Conservation (phyloP, 495 filamentous ascomycete genomes). For the Daldinia caldariorum region DNA sequence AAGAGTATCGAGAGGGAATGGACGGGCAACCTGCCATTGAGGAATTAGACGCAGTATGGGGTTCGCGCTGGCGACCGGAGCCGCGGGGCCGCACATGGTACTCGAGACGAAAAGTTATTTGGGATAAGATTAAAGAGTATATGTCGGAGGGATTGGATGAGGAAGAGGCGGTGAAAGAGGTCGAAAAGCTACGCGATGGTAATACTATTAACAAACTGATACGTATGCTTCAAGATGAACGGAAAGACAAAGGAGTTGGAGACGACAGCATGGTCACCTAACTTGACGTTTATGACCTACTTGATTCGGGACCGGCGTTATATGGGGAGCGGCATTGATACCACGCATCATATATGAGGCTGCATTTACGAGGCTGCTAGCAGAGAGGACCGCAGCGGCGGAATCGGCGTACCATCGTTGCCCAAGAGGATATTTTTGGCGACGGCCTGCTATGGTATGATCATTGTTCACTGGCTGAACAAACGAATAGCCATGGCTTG, state of each 20-base stretch:
- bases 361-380: slow-evolving; percentile 40
- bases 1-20: slow-evolving; percentile 49
- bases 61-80: slow-evolving; percentile 49
- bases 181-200: slow-evolving; percentile 47
- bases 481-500: slow-evolving; percentile 22
- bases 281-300: slow-evolving; percentile 14
- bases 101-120: slow-evolving; percentile 50
- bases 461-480: slow-evolving; percentile 43
- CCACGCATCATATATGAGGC: slow-evolving; percentile 43
- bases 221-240: slow-evolving; percentile 49
- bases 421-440: slow-evolving; percentile 13
- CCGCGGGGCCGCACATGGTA: slow-evolving; percentile 51
- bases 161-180: slow-evolving; percentile 46
- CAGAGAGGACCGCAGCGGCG: slow-evolving; percentile 27
- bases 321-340: slow-evolving; percentile 43
- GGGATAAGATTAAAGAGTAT: slow-evolving; percentile 50
- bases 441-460: slow-evolving; percentile 18
- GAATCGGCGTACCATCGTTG: slow-evolving; percentile 31
- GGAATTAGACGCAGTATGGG: slow-evolving; percentile 47
- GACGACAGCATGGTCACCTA: slow-evolving; percentile 38
- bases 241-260: slow-evolving; percentile 45
- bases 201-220: slow-evolving; percentile 51
- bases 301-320: slow-evolving; percentile 42
- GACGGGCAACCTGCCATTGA: slow-evolving; percentile 50
- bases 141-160: slow-evolving; percentile 48